A percentile compares a stretch with the other conserved stretches of the same genome.
These are phyloP conservation scores for Digitaria exilis DNA, from an alignment of 202 grass and related monocot genomes.

Conservation along the genomic window DNA sequence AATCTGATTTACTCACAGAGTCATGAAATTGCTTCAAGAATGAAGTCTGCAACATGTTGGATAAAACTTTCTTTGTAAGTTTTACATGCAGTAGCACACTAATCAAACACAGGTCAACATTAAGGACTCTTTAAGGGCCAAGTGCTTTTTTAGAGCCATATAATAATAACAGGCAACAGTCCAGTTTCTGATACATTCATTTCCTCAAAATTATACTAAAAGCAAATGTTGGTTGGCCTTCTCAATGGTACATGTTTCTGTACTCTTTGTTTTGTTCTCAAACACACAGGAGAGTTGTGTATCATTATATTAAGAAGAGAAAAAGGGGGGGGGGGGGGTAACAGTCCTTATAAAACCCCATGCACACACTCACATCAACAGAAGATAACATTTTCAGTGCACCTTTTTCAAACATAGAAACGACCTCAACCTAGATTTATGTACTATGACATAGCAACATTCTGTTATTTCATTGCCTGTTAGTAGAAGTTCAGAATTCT, in stretches of 20 bases:
- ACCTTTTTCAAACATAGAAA: too few relatives aligned
- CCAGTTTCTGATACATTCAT: neutral
- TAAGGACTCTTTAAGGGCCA: neutral
- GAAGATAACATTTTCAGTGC: too few relatives aligned
- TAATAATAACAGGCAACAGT: neutral
- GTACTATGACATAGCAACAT: neutral
- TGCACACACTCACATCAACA: too few relatives aligned
- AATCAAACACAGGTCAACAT: neutral
- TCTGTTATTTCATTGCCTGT: neutral
- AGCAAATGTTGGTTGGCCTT: neutral
- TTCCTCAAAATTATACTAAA: neutral
- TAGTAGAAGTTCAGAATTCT: neutral
- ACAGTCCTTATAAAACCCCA: too few relatives aligned
- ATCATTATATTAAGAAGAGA: too few relatives aligned
- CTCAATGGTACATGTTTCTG: neutral
- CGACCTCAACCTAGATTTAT: neutral
- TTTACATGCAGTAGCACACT: neutral
- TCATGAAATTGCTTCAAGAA: conserved; percentile 86
- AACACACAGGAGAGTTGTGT: too few relatives aligned
- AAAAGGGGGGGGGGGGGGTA: too few relatives aligned
- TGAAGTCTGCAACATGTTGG: conserved; percentile 61
- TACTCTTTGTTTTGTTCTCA: too few relatives aligned
- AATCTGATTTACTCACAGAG: conserved; percentile 93
- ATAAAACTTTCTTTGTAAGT: conserved; percentile 31
- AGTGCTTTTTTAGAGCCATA: conserved; percentile 14